Base-by-base conservation (phyloP, 1,284 basidiomycete genomes). In the Marasmius fiardii region DNA sequence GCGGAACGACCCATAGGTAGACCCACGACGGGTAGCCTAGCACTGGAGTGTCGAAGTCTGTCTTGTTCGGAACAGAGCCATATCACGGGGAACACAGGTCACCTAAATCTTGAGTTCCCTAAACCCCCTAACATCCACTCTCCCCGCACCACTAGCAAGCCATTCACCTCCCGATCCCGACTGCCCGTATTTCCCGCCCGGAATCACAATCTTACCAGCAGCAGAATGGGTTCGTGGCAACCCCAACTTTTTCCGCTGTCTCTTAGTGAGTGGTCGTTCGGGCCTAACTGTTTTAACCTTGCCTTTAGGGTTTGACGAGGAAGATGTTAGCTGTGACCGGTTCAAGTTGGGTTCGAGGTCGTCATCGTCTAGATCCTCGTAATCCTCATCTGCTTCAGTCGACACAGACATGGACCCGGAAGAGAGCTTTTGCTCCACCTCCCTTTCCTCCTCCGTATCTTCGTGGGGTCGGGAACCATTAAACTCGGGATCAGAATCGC, bases 121-220 rank as follows among this genome's bases (percentile, higher is more conserved):
- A 69, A 92, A 92, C 52, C 89, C 89, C 56, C 89, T 76, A 57
- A 91, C 88, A 67, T 92, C 89, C 57, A 92, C 69, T 62, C 89
- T 73, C 54, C 89, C 89, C 37, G 79, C 80, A 55, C 90, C 89
- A 69, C 88, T 92, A 64, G 74, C 77, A 63, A 71, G 72, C 89
- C 89, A 92, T 69, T 90, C 87, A 52, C 68, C 76, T 45, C 73
- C 74, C 18, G 63, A 73, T 43, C 68, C 71, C 2, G 60, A 66
- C 23, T 69, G 68, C 21, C 54, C 65, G 61, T 58, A 67, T 50
- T 54, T 55, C 44, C 71, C 71, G 10, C 71, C 69, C 11, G 72
- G 71, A 47, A 75, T 73, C 3, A 72, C 65, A 35, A 73, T 72
- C 62, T 70, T 73, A 18, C 47, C 43, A 56, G 54, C 60, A 62